Percentiles rank a stretch among this genome's conserved stretches.
Evolutionary conservation across 2,329 filamentous ascomycete genomes (phyloP).

Genomic region (Metarhizium humberi): DNA sequence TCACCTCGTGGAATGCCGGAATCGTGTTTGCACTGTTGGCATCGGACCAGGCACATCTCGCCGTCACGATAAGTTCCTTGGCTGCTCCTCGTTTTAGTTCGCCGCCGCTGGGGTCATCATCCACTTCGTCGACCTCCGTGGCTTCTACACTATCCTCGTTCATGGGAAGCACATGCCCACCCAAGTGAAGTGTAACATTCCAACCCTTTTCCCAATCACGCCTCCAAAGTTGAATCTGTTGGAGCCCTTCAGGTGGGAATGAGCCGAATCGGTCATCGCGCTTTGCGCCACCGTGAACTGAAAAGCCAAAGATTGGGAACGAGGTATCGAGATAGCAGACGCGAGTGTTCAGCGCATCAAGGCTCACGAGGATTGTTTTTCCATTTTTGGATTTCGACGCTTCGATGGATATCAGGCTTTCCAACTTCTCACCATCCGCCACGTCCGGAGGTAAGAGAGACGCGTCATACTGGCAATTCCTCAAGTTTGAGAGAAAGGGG

Average conservation of each 20-base stretch:
- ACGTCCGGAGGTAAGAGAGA: constrained; percentile 51
- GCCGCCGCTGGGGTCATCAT: not conserved
- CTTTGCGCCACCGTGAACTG: constrained; percentile 48
- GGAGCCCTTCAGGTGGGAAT: constrained; percentile 52
- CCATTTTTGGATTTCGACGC: constrained; percentile 20
- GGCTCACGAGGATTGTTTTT: constrained; percentile 50
- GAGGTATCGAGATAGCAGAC: constrained; percentile 68
- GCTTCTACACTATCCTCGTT: not conserved
- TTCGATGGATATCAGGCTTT: constrained; percentile 54
- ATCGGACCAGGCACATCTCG: constrained; percentile 83
- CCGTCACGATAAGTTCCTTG: constrained; percentile 45
- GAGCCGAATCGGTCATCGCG: constrained; percentile 57
- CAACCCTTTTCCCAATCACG: constrained; percentile 70
- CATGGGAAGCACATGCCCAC: constrained; percentile 5
- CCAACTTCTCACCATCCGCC: constrained; percentile 32
- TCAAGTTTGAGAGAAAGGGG: constrained; percentile 34
- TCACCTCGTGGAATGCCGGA: constrained; percentile 74
- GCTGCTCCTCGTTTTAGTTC: constrained; percentile 10
- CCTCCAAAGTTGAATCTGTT: constrained; percentile 70
- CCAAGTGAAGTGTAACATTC: constrained; percentile 42
- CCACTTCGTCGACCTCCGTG: not conserved
- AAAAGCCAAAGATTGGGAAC: constrained; percentile 54
- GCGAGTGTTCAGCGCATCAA: constrained; percentile 68
- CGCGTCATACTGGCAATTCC: constrained; percentile 63
- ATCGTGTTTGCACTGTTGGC: constrained; percentile 62